Percentiles rank a stretch among this genome's conserved stretches.
Evolutionary conservation across 1,284 basidiomycete genomes (phyloP).

Genomic region (Ustilago crameri): DNA sequence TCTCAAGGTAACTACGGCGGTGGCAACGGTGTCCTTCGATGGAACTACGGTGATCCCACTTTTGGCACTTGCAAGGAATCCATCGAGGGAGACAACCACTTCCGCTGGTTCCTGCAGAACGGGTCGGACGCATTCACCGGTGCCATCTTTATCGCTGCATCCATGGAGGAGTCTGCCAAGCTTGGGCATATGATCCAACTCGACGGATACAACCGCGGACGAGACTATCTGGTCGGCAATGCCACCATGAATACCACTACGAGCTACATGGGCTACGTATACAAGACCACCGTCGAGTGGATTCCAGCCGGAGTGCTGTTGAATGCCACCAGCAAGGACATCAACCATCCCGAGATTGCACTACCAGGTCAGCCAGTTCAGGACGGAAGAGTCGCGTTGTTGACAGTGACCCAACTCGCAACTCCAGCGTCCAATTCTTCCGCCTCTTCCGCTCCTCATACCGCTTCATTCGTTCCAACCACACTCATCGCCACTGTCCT

Average conservation of each 20-base stretch:
- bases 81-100: conserved; percentile 86
- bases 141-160: conserved; percentile 82
- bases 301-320: conserved; percentile 61
- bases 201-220: conserved; percentile 67
- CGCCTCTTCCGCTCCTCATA: neutral
- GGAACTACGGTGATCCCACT: conserved; percentile 57
- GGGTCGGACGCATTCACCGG: conserved; percentile 76
- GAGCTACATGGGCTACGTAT: conserved; percentile 43
- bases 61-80: conserved; percentile 73
- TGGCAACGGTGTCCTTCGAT: conserved; percentile 58
- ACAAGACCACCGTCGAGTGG: conserved; percentile 60
- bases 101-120: conserved; percentile 88
- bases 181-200: conserved; percentile 49
- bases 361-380: conserved; percentile 75
- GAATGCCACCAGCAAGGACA: conserved; percentile 71
- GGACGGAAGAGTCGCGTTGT: conserved; percentile 85
- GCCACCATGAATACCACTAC: conserved; percentile 48
- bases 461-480: neutral
- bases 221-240: conserved; percentile 77
- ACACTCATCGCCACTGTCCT: neutral
- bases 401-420: conserved; percentile 74
- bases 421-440: conserved; percentile 6
- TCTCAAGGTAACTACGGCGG: conserved; percentile 56
- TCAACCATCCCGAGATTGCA: conserved; percentile 77
- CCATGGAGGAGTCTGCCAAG: conserved; percentile 50